Base-by-base conservation (phyloP, 306 rosid genomes). In the Sindora glabra region DNA sequence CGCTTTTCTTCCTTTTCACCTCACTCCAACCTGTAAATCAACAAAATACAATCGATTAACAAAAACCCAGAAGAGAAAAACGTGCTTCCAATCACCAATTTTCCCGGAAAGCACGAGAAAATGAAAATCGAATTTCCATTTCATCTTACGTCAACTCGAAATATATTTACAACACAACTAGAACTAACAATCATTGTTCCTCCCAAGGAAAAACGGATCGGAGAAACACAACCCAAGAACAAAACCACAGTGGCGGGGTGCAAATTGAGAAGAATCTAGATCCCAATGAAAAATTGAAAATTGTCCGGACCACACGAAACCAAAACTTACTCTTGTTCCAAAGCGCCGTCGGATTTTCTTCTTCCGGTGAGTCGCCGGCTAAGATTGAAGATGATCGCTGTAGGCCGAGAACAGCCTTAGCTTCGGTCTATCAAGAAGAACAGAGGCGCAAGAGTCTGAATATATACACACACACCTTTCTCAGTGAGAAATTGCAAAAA, bases 171-270 rank as follows among this genome's bases (percentile, higher is more conserved):
- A 29, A 29, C 34, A 29, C 34, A 1, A 4, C 34, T 9, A 29
- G 34, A 4, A 29, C 4, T 64, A 9, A 66, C 54, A 41, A 54
- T 74, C 65, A 57, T 62, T 56, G 12, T 36, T 25, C 1, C 25
- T 47, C 57, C 12, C 67, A 78, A 18, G 50, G 49, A 64, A 72
- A 72, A 59, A 67, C 53, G 79, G 85, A 79, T 71, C 75, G 50
- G 17, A 9, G 8, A 48, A 56, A 25, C 58, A 48, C 16, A 29
- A 10, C 46, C 65, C 75, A 11, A 40, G 1, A 74, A 22, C n/a
- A n/a, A n/a, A n/a, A 25, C 51, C 67, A 47, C 29, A 44, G 58
- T 33, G 48, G 19, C 62, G 9, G 17, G 61, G 50, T 69, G 65
- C 25, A 18, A 36, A 41, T 46, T 54, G 3, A 32, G 17, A 18